phyloP scores from a whole-genome alignment of 2,329 filamentous ascomycete species.

The Gaeumannomyces sp. region DNA sequence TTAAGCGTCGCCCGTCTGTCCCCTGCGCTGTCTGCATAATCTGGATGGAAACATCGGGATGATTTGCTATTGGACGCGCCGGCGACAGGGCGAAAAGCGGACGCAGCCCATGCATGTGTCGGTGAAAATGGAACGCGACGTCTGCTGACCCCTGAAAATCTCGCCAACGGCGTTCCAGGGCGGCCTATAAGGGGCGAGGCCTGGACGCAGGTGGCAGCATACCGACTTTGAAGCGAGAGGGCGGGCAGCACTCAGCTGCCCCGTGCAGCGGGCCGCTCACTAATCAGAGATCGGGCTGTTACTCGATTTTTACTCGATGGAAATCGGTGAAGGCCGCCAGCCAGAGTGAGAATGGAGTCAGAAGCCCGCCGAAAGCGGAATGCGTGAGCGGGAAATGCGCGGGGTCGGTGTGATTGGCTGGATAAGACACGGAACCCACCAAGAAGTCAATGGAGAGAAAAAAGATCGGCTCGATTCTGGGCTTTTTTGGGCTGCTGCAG shows the following conservation, averaged over 20 bases:
- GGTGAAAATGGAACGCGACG: background rate
- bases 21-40: background rate
- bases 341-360: background rate
- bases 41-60: too few species aligned
- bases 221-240: too few species aligned
- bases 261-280: too few species aligned
- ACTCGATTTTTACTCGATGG: slow-evolving; percentile 36
- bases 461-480: slow-evolving; percentile 1
- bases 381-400: background rate
- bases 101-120: background rate
- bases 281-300: slow-evolving; percentile 10
- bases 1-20: too few species aligned
- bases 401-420: background rate
- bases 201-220: too few species aligned
- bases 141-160: background rate
- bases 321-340: slow-evolving; percentile 25
- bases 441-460: background rate
- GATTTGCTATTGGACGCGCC: background rate
- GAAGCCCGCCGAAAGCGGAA: slow-evolving; percentile 9
- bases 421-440: background rate
- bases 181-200: too few species aligned
- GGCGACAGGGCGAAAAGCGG: background rate
- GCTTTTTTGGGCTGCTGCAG: background rate
- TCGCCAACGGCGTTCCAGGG: too few species aligned
- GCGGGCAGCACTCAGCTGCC: too few species aligned